Conservation (phyloP, 768 basidiomycete species). For the Tulasnella sp. region DNA sequence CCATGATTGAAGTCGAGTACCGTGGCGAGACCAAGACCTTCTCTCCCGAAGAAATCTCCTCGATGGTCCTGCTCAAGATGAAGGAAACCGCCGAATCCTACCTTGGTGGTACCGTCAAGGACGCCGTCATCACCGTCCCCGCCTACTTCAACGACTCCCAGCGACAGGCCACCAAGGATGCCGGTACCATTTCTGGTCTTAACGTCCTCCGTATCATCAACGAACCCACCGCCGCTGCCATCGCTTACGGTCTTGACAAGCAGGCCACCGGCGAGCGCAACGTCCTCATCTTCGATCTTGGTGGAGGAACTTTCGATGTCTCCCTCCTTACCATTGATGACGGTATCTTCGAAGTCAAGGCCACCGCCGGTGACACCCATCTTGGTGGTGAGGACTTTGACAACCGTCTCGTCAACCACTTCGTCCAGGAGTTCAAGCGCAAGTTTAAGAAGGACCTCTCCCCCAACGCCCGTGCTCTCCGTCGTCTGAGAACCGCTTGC, state of each 20-base stretch:
- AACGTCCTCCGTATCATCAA: conserved; percentile 46
- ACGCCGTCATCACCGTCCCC: conserved; percentile 44
- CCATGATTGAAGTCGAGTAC: conserved; percentile 46
- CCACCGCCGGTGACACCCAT: conserved; percentile 46
- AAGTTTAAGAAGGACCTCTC: conserved; percentile 41
- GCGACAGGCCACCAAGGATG: conserved; percentile 45
- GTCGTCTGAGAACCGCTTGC: conserved; percentile 42
- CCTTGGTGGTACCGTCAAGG: conserved; percentile 41
- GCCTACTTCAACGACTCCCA: conserved; percentile 50
- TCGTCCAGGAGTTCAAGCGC: conserved; percentile 45
- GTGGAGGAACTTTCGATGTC: conserved; percentile 46
- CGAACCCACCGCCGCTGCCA: conserved; percentile 59
- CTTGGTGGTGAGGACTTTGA: conserved; percentile 47
- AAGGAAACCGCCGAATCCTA: conserved; percentile 47
- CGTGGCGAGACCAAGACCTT: conserved; percentile 51
- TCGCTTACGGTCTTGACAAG: conserved; percentile 63
- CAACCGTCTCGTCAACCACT: conserved; percentile 45
- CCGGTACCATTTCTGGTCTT: conserved; percentile 42
- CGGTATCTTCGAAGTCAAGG: conserved; percentile 45
- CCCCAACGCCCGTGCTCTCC: conserved; percentile 40
- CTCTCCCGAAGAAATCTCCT: conserved; percentile 43
- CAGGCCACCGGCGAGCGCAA: conserved; percentile 44
- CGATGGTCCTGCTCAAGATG: conserved; percentile 46
- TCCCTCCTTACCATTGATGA: conserved; percentile 45
- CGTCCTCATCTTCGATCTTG: conserved; percentile 46